A percentile compares a stretch with the other conserved stretches of the same genome.
Evolutionary conservation across 163 green algal genomes (phyloP).

Genomic region (Scenedesmus sp.): DNA sequence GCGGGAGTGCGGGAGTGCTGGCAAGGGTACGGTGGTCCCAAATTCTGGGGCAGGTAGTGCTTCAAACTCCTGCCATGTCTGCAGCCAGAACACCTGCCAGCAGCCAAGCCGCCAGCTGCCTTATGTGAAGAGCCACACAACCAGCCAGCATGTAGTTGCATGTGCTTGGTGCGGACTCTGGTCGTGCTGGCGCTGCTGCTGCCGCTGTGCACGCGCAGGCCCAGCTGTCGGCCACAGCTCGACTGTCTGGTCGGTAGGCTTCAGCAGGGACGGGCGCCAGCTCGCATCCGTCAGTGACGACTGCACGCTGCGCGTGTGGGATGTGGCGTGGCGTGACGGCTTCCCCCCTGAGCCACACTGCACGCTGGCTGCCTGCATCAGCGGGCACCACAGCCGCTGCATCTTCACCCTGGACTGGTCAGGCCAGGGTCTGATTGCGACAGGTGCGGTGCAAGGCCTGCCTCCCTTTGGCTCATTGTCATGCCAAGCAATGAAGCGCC

Average conservation of each 20-base stretch:
- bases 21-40: no score
- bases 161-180: no score
- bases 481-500: no score
- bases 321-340: conserved; percentile 18
- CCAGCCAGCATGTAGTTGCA: no score
- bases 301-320: conserved; percentile 80
- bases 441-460: conserved; percentile 64
- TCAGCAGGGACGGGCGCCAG: conserved; percentile 71
- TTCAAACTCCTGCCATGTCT: no score
- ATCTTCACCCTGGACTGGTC: conserved; percentile 92
- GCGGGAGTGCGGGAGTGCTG: no score
- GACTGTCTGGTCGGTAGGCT: conserved; percentile 93
- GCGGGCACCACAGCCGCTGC: conserved; percentile 80
- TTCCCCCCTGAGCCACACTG: background rate
- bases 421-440: conserved; percentile 73
- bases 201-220: background rate
- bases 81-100: no score
- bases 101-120: no score
- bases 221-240: conserved; percentile 78
- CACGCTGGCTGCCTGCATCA: conserved; percentile 18
- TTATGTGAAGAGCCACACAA: no score
- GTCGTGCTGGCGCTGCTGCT: no score
- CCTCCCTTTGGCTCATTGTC: no score
- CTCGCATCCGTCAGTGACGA: conserved; percentile 87
- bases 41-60: no score